Base-by-base conservation (phyloP, 805 yeast species). In the Suhomyces sp. region DNA sequence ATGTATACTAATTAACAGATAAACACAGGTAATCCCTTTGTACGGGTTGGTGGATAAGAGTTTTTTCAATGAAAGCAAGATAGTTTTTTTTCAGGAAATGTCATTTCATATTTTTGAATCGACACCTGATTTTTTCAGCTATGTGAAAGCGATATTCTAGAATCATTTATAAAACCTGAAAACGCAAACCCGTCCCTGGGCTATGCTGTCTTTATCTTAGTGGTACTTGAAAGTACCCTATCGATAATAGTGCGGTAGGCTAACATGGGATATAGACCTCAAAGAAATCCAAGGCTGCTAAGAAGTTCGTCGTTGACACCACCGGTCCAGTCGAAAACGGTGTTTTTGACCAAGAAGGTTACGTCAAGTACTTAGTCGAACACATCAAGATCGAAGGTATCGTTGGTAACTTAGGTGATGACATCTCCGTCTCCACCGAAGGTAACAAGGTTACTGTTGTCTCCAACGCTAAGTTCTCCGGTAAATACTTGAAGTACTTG, bases 401-500 rank as follows among this genome's bases (percentile, higher is more conserved):
- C 73, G 82, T 89, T 70, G 97, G 98, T 79, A 89, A 91, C 93
- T 87, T 94, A 74, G 97, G 97, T 81, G 92, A 89, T 76, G 88
- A 86, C 74, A 85, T 94, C 83, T 81, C 92, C 61, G 90, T 93
- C 64, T 79, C 90, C 71, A 79, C 82, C 71, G 94, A 90, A 73
- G 96, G 92, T 73, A 80, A 85, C 83, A 86, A 87, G 82, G 84
- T 89, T 75, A 86, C 89, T 74, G 90, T 94, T 73, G 89, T 91
- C 64, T 82, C 97, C 64, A 85, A 87, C 79, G 79, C 96, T 79
- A 87, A 90, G 82, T 93, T 94, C 94, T 92, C 97, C 66, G 99
- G 99, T 82, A 93, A 96, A 84, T 94, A 94, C 96, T 87, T 93
- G 78, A 94, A 96, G 85, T 94, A 94, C 96, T 84, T 94, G 77